Evolutionary conservation across 257 asterid species (phyloP).

Genomic region (Forsythia suspensa): DNA sequence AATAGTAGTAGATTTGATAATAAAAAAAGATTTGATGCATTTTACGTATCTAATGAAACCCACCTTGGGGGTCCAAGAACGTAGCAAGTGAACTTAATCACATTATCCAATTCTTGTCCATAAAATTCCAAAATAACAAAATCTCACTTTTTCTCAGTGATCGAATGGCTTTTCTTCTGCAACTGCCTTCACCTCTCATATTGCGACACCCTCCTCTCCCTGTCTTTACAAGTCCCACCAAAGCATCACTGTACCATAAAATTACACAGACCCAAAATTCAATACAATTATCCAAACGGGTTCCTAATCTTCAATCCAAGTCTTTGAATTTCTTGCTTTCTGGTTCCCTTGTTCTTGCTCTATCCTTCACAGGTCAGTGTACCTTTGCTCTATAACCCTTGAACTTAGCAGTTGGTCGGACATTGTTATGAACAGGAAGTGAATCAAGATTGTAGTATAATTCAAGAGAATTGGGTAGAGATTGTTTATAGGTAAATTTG

Average conservation of each 20-base stretch:
- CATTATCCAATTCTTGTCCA: neutral
- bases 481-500: neutral
- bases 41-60: too few relatives aligned
- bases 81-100: neutral
- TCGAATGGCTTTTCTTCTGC: slow-evolving; percentile 51
- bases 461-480: neutral
- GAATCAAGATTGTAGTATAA: neutral
- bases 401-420: neutral
- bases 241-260: slow-evolving; percentile 30
- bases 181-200: slow-evolving; percentile 29
- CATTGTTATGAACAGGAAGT: neutral
- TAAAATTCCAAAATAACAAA: neutral
- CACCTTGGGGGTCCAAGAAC: too few relatives aligned
- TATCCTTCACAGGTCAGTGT: slow-evolving; percentile 61
- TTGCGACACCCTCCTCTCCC: slow-evolving; percentile 10
- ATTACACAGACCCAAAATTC: slow-evolving; percentile 16
- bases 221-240: slow-evolving; percentile 20
- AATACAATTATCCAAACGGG: slow-evolving; percentile 33
- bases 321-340: slow-evolving; percentile 57
- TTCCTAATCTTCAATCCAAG: slow-evolving; percentile 48
- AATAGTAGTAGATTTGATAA: too few relatives aligned
- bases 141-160: neutral
- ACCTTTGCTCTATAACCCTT: neutral
- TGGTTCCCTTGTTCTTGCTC: slow-evolving; percentile 66
- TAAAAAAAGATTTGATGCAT: too few relatives aligned